phyloP scores from a whole-genome alignment of 1,284 basidiomycete species.

The Wolfiporia cocos region DNA sequence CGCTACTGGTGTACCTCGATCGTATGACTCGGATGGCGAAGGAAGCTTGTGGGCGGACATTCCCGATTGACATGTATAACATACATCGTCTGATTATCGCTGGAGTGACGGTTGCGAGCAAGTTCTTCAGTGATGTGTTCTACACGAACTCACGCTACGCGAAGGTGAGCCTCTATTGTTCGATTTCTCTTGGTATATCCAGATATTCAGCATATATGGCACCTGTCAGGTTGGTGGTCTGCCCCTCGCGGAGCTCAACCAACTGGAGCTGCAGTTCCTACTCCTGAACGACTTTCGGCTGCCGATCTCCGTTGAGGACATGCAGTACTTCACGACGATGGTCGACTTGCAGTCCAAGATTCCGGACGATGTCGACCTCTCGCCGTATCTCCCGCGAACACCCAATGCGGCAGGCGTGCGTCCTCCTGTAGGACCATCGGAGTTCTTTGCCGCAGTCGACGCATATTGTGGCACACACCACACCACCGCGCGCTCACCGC shows the following conservation, averaged over 20 bases:
- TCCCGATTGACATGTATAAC: conserved; percentile 97
- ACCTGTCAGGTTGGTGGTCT: conserved; percentile 80
- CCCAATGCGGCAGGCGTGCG: conserved; percentile 20
- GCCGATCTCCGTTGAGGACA: conserved; percentile 84
- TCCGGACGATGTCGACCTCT: conserved; percentile 22
- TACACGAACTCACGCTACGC: conserved; percentile 99
- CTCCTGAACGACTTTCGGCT: conserved; percentile 94
- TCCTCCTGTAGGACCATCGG: conserved; percentile 34
- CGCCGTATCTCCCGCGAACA: conserved; percentile 22
- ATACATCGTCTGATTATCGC: conserved; percentile 94
- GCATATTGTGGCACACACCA: conserved; percentile 34
- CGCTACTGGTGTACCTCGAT: conserved; percentile 95
- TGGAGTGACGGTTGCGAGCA: conserved; percentile 96
- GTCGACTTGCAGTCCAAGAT: conserved; percentile 61
- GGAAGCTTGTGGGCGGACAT: conserved; percentile 65
- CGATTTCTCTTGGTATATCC: not conserved
- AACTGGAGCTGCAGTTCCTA: conserved; percentile 95
- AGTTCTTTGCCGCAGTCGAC: conserved; percentile 50
- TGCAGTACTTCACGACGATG: conserved; percentile 93
- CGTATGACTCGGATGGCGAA: conserved; percentile 72
- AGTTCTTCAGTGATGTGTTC: conserved; percentile 98
- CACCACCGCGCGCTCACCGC: conserved; percentile 12
- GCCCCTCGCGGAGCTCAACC: conserved; percentile 91
- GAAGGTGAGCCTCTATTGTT: conserved; percentile 57
- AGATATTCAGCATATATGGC: not conserved